Evolutionary conservation across 2,329 filamentous ascomycete species (phyloP).

Genomic region (Ophiostoma piceae): DNA sequence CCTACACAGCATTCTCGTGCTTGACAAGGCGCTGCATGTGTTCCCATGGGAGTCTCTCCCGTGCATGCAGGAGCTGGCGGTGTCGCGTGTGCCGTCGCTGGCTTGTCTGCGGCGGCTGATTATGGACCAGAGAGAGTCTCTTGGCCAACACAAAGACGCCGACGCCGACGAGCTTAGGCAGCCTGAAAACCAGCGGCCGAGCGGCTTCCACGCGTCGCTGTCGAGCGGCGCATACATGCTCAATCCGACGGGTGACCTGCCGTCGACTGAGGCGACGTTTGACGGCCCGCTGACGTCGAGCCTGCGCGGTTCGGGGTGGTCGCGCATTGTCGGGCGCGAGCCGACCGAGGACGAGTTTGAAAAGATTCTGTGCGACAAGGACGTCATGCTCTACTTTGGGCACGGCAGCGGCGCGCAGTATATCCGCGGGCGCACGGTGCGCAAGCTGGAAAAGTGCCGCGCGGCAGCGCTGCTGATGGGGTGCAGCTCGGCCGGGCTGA

Average conservation of each 20-base stretch:
- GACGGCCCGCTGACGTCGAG: conserved; percentile 54
- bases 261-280: conserved; percentile 72
- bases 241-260: conserved; percentile 81
- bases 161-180: conserved; percentile 18
- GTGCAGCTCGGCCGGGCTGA: conserved; percentile 78
- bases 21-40: conserved; percentile 84
- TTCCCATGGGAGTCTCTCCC: conserved; percentile 97
- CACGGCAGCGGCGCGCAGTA: conserved; percentile 95
- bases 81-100: conserved; percentile 84
- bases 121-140: conserved; percentile 41
- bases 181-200: conserved; percentile 25
- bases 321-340: conserved; percentile 58
- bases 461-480: conserved; percentile 88
- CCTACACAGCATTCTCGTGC: conserved; percentile 75
- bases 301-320: conserved; percentile 65
- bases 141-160: background rate
- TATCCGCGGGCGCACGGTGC: conserved; percentile 77
- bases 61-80: conserved; percentile 70
- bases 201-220: conserved; percentile 51
- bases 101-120: conserved; percentile 75
- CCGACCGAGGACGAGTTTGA: conserved; percentile 78
- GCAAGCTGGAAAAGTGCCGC: conserved; percentile 64
- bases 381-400: conserved; percentile 87
- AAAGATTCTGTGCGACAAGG: conserved; percentile 56
- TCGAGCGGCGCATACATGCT: conserved; percentile 69